Base-by-base conservation (phyloP, 73 alveolate species). In the Vitrella brassicaformis region DNA sequence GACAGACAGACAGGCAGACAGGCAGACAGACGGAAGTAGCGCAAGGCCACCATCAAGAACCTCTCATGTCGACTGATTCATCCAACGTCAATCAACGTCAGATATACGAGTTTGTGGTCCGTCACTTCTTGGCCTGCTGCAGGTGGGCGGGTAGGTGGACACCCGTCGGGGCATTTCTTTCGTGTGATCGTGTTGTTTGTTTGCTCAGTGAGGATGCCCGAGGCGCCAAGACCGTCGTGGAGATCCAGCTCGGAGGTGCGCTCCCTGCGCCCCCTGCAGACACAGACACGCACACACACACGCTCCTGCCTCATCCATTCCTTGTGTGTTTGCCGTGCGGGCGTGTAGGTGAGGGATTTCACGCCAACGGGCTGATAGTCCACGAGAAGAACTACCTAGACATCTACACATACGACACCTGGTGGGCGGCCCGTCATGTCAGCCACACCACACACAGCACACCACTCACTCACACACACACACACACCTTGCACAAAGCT, bases 111-210 rank as follows among this genome's bases (percentile, higher is more conserved):
- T 84, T 97, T 70, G 85, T 97, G 19, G 78, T 96, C 27, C 86
- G 99, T 75, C 99, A 93, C 87, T 97, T 95, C 82, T 81, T 96
- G 32, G 99, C 99, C 1, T 86, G 95, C 22, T 85, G 89, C 68
- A 4, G 56, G 4, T 4, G 14, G 4, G 56, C 56, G 56, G 56
- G 56, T n/a, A n/a, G n/a, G n/a, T n/a, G n/a, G n/a, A n/a, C n/a
- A n/a, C n/a, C n/a, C n/a, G n/a, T n/a, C n/a, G n/a, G n/a, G n/a
- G n/a, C n/a, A n/a, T n/a, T n/a, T n/a, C n/a, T n/a, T n/a, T n/a
- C n/a, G n/a, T n/a, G n/a, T n/a, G n/a, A n/a, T n/a, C n/a, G 65
- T 45, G 19, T 45, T 19, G 65, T 45, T 45, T 45, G 65, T 45
- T 45, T 9, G 65, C 65, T 9, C 65, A 10, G 69, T 27, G 86